Conservation (phyloP, 2,329 filamentous ascomycete species). For the Ophiostoma novo-ulmi region DNA sequence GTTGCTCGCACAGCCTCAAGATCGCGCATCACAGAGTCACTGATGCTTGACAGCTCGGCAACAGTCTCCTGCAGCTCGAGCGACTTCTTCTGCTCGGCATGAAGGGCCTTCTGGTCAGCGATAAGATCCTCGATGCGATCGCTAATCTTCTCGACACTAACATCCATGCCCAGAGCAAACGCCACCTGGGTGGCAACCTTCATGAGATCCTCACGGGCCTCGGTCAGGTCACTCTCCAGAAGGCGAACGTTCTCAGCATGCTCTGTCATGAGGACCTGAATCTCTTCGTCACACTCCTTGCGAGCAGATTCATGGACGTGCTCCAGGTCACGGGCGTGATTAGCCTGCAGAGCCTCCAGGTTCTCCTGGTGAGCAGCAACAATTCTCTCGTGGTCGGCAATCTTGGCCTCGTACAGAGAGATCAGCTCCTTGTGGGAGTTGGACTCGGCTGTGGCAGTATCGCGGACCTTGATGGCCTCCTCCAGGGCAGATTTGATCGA, state of each 20-base stretch:
- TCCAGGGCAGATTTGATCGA: slow-evolving; percentile 63
- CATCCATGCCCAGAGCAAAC: slow-evolving; percentile 55
- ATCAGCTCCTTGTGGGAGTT: slow-evolving; percentile 46
- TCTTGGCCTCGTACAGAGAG: slow-evolving; percentile 52
- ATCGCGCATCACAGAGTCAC: slow-evolving; percentile 55
- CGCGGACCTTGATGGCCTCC: slow-evolving; percentile 51
- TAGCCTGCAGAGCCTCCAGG: slow-evolving; percentile 45
- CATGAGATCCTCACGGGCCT: slow-evolving; percentile 61
- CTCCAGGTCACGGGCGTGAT: slow-evolving; percentile 48
- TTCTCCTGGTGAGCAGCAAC: slow-evolving; percentile 51
- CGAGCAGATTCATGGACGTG: slow-evolving; percentile 46
- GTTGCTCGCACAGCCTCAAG: slow-evolving; percentile 56
- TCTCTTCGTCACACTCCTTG: slow-evolving; percentile 52
- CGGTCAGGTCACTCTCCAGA: slow-evolving; percentile 58
- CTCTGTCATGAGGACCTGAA: slow-evolving; percentile 55
- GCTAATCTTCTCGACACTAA: slow-evolving; percentile 62
- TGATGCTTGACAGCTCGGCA: slow-evolving; percentile 52
- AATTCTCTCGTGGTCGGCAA: slow-evolving; percentile 54
- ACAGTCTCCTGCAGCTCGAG: slow-evolving; percentile 53
- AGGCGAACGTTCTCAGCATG: slow-evolving; percentile 52
- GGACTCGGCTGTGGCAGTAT: slow-evolving; percentile 44
- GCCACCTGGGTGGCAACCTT: slow-evolving; percentile 61
- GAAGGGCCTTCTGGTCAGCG: slow-evolving; percentile 55
- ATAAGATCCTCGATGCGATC: slow-evolving; percentile 56
- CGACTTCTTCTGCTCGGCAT: slow-evolving; percentile 54